Base-by-base conservation (phyloP, 805 yeast genomes). In the Isabelozyma rhagii region DNA sequence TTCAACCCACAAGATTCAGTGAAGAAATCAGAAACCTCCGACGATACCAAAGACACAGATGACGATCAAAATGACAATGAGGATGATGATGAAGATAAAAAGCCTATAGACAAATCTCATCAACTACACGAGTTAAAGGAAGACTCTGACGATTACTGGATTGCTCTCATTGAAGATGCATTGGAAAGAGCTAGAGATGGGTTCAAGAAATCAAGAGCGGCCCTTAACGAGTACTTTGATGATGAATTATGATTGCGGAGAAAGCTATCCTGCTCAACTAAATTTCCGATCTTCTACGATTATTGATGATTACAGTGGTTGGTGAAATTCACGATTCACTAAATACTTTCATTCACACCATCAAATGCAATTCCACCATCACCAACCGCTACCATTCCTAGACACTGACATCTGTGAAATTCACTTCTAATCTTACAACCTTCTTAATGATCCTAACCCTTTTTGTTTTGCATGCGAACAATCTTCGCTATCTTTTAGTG, bases 151-250 rank as follows among this genome's bases (percentile, higher is more conserved):
- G 66, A 64, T 10, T 66, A 63, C 50, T 77, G 76, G 75, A 53
- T 78, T 21, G 49, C 50, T 6, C 76, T 80, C 45, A 79, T 82
- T 50, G 64, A 69, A 39, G 82, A 81, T 55, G 87, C 89, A 8
- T 71, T 79, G 53, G 69, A 63, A 5, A 72, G 72, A 51, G 85
- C 84, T 4, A 69, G 78, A 56, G 70, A 66, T 9, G 83, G 78
- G 40, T 83, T 82, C 56, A 69, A 58, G 13, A 69, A 73, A 53
- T 79, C 85, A 28, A 80, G 78, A 60, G 61, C 61, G 27, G 77
- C 82, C 38, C 71, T 84, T 51, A 70, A 78, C 49, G 80, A 75
- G 11, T 84, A 77, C 60, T 84, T 80, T 56, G 80, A 72, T 47
- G 74, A 55, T 44, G 58, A 57, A 31, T 49, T 50, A 43, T 58